These are phyloP conservation scores for Xylariaceae sp. DNA, from an alignment of 2,329 filamentous ascomycete genomes.

Conservation along the genomic window DNA sequence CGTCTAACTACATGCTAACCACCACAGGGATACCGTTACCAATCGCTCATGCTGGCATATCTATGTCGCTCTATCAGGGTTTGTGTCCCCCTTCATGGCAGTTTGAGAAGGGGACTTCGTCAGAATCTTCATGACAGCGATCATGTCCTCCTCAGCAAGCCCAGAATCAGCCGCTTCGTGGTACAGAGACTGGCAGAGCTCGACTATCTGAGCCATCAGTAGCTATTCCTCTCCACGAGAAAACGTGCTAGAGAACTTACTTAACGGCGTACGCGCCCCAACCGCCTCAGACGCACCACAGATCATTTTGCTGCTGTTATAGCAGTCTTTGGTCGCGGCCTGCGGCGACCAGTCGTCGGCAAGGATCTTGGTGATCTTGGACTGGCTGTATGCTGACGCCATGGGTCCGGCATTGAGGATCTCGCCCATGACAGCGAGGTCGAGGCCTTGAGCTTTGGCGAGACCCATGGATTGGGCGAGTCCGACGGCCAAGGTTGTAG, in stretches of 20 bases:
- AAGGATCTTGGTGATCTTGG: conserved; percentile 30
- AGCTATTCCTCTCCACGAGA: too few relatives aligned
- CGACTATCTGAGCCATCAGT: too few relatives aligned
- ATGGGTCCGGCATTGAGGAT: conserved; percentile 31
- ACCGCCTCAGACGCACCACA: conserved; percentile 19
- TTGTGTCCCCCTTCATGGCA: background rate
- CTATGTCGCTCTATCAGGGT: background rate
- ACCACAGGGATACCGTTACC: too few relatives aligned
- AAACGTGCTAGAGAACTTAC: too few relatives aligned
- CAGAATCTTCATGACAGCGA: conserved; percentile 21
- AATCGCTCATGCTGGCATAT: background rate
- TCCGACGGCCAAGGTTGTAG: conserved; percentile 30
- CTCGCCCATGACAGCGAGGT: conserved; percentile 27
- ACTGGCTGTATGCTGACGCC: conserved; percentile 29
- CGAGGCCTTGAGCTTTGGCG: conserved; percentile 29
- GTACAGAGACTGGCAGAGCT: conserved; percentile 22
- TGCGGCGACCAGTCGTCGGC: conserved; percentile 30
- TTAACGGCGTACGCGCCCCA: conserved; percentile 20
- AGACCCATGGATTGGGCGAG: conserved; percentile 33
- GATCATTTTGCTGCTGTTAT: conserved; percentile 29
- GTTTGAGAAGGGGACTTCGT: background rate
- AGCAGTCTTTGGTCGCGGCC: conserved; percentile 30
- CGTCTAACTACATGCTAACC: too few relatives aligned
- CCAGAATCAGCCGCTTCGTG: conserved; percentile 21
- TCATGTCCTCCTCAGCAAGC: conserved; percentile 28